Base-by-base conservation (phyloP, 495 filamentous ascomycete species). In the Margaritispora aquatica region DNA sequence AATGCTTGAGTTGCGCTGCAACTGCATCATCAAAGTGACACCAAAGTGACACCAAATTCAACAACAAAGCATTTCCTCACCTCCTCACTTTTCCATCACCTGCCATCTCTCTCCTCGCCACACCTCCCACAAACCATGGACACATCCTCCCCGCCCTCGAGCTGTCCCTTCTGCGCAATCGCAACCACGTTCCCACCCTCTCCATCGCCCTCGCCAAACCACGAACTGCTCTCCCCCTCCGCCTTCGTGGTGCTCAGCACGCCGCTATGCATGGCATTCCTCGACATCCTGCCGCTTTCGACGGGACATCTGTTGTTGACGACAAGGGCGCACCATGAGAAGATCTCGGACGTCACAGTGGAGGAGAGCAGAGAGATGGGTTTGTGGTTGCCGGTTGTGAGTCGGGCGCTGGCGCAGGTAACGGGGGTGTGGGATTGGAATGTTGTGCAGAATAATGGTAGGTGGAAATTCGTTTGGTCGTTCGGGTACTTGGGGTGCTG, bases 391-490 rank as follows among this genome's bases (percentile, higher is more conserved):
- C 89, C 89, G 26, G 64, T 92, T 13, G 66, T 96, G 21, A 88
- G 88, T 1, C 75, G 85, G 4, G 88, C 88, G 0, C 81, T 93
- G 17, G 82, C 80, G 49, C 77, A 75, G 19, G 80, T 79, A 0
- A 83, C 78, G 15, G 83, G 82, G 7, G 81, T 90, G 27, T 78
- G 75, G 19, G 89, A 92, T 72, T 93, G 88, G 85, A 97, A 97
- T 72, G 80, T 96, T 21, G 88, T 96, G 60, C 91, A 96, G 75
- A 97, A 97, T 73, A 97, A 96, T 71, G 92, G 84, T 87, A 73
- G 34, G 73, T 72, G 36, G n/a, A n/a, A n/a, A n/a, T n/a, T n/a
- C 17, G 11, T 57, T 23, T 34, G 41, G 36, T 26, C 57, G 55
- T 52, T 56, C 47, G 1, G 26, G 22, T 15, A n/a, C n/a, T n/a